Base-by-base conservation (phyloP, 305 asterid species). In the Fraxinus dipetala region DNA sequence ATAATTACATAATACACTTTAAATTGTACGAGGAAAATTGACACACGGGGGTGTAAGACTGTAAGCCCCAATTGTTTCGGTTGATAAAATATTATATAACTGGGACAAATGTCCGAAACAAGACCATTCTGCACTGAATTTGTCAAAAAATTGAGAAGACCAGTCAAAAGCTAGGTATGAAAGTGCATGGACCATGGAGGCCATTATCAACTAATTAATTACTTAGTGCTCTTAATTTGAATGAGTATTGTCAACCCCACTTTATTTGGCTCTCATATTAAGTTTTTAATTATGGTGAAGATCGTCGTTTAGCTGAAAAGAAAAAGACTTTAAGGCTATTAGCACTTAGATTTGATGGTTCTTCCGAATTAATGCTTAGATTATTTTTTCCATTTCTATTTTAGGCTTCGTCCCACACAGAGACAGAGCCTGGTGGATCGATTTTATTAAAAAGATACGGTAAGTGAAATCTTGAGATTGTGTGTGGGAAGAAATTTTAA, bases 401-500 rank as follows among this genome's bases (percentile, higher is more conserved):
- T 82, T 76, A 5, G 77, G 79, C 61, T 30, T 7, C 36, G 79
- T 28, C 61, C 73, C 45, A 38, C 80, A 73, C 18, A 86, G 76
- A 77, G 89, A 84, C 85, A 84, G 9, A 16, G 59, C 65, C 40
- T 82, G 75, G 77, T 83, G 89, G 81, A 32, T 72, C 38, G 69
- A 35, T 63, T 80, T 84, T 48, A 59, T 67, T 56, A 78, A 61
- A 14, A 2, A 67, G 18, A 67, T 67, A 72, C 72, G 51, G 76
- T 69, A 61, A 75, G 24, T 76, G 48, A 80, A 18, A 69, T 34
- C 56, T 69, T 79, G 79, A 83, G 70, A 31, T 40, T 26, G 38
- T 32, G 70, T 26, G 54, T 74, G 38, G 82, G 78, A 79, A 2
- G 10, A 1, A 36, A 75, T 26, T 26, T 26, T 26, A 26, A 26